Base-by-base conservation (phyloP, 306 rosid species). In the Cicer pinnatifidum region DNA sequence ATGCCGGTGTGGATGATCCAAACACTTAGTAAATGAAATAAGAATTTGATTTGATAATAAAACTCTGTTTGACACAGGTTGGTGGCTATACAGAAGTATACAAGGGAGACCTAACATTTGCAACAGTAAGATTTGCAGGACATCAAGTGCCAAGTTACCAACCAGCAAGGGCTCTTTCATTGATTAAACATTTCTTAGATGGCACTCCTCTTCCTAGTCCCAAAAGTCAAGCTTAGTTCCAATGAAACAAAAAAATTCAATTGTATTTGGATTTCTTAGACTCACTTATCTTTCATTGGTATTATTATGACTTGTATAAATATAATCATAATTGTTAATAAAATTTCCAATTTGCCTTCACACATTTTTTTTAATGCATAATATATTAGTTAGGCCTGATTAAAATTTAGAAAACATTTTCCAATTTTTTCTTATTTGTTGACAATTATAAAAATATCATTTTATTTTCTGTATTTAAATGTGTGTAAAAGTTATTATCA, bases 141-240 rank as follows among this genome's bases (percentile, higher is more conserved):
- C 98, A 92, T 84, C 92, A 92, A 84, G 98, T 92, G 72, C 98
- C 98, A 53, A 92, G 96, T 84, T 92, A 81, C 75, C 96, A 92
- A 77, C 95, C 98, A 23, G 80, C 74, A 13, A 87, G 98, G 76
- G 96, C 89, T 3, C 90, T 92, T 40, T 61, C 96, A 28, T 84
- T 92, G 37, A 75, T 90, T 59, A 87, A 69, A 39, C 87, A 85
- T 76, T 90, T 92, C 81, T 79, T 92, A 44, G 78, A 50, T 16
- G 98, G 96, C 54, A 87, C 86, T 7, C 80, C 84, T 38, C 90
- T 92, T 40, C 96, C 96, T 11, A 23, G 75, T 75, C 85, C 87
- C 6, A 75, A 64, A 54, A 45, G 57, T 78, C 1, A 73, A 13
- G 13, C 6, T 11, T 81, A 76, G 71, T 71, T 20, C 8, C 60